phyloP scores from a whole-genome alignment of 495 filamentous ascomycete species.

The Aspergillus bertholletiae region DNA sequence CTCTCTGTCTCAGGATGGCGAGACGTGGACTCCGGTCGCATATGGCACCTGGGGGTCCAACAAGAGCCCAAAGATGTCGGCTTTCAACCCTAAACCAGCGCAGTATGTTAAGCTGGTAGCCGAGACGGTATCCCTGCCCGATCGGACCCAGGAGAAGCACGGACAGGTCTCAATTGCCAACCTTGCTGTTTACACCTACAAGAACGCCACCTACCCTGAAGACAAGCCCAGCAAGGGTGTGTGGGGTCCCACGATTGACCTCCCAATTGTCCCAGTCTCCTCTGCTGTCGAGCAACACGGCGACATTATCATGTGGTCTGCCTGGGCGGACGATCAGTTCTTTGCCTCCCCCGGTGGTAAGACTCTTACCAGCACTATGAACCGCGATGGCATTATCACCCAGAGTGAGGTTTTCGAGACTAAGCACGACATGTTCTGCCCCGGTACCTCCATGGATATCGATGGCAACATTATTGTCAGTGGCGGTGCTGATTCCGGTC shows the following conservation, averaged over 20 bases:
- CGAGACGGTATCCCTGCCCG: not conserved
- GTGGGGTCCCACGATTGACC: constrained; percentile 49
- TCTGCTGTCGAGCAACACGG: constrained; percentile 34
- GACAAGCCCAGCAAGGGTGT: constrained; percentile 12
- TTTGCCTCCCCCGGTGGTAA: constrained; percentile 28
- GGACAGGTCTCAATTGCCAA: constrained; percentile 30
- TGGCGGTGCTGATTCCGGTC: constrained; percentile 42
- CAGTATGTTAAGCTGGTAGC: constrained; percentile 43
- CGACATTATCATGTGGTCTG: constrained; percentile 42
- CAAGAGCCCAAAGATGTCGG: constrained; percentile 34
- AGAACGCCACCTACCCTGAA: not conserved
- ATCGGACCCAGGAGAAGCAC: constrained; percentile 15
- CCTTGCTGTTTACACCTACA: constrained; percentile 23
- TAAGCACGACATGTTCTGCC: constrained; percentile 61
- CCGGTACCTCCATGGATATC: constrained; percentile 50
- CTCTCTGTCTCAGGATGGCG: constrained; percentile 35
- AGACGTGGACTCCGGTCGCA: constrained; percentile 34
- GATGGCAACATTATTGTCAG: constrained; percentile 51
- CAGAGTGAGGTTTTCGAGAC: constrained; percentile 41
- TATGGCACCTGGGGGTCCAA: constrained; percentile 43
- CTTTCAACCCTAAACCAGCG: constrained; percentile 32
- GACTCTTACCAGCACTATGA: constrained; percentile 43
- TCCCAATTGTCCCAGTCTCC: constrained; percentile 49
- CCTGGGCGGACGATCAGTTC: constrained; percentile 34
- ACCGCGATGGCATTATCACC: constrained; percentile 30